These are phyloP conservation scores for Cercophora samala DNA, from an alignment of 495 filamentous ascomycete species.

Conservation along the genomic window DNA sequence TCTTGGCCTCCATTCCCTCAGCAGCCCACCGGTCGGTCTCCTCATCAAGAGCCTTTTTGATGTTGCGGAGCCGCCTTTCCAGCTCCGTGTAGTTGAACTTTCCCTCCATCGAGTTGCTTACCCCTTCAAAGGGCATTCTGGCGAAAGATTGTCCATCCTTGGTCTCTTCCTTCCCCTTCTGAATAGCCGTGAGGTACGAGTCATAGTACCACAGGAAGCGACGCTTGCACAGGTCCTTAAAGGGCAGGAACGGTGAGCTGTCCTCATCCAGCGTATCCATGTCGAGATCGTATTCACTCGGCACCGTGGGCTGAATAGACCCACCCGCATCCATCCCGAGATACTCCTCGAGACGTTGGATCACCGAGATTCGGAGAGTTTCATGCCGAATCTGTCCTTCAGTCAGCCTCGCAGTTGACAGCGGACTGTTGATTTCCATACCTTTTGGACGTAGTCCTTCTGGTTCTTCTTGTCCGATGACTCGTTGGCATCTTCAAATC, in stretches of 20 bases:
- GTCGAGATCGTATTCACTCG: slow-evolving; percentile 48
- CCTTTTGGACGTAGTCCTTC: slow-evolving; percentile 82
- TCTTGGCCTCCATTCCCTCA: slow-evolving; percentile 61
- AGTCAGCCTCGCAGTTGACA: slow-evolving; percentile 13
- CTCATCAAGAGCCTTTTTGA: slow-evolving; percentile 64
- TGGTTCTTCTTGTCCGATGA: slow-evolving; percentile 69
- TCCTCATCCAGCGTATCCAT: slow-evolving; percentile 55
- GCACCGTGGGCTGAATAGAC: slow-evolving; percentile 28
- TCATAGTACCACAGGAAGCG: slow-evolving; percentile 96
- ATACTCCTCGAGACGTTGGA: slow-evolving; percentile 78
- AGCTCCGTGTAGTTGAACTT: slow-evolving; percentile 79
- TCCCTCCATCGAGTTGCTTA: slow-evolving; percentile 80
- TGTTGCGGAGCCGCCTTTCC: slow-evolving; percentile 59
- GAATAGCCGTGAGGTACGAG: slow-evolving; percentile 70
- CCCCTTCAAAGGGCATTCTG: slow-evolving; percentile 80
- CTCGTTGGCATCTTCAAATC: slow-evolving; percentile 73
- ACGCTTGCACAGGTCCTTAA: slow-evolving; percentile 85
- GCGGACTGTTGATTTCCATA: slow-evolving; percentile 33
- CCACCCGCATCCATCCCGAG: slow-evolving; percentile 61
- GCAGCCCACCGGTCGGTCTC: slow-evolving; percentile 70
- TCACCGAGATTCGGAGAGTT: slow-evolving; percentile 79
- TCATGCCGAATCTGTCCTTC: slow-evolving; percentile 78
- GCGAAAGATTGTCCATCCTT: slow-evolving; percentile 61
- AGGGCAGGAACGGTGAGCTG: slow-evolving; percentile 63
- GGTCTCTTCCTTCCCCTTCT: slow-evolving; percentile 56